Evolutionary conservation across 441 rosid species (phyloP).

Genomic region (Rhodomyrtus psidioides): DNA sequence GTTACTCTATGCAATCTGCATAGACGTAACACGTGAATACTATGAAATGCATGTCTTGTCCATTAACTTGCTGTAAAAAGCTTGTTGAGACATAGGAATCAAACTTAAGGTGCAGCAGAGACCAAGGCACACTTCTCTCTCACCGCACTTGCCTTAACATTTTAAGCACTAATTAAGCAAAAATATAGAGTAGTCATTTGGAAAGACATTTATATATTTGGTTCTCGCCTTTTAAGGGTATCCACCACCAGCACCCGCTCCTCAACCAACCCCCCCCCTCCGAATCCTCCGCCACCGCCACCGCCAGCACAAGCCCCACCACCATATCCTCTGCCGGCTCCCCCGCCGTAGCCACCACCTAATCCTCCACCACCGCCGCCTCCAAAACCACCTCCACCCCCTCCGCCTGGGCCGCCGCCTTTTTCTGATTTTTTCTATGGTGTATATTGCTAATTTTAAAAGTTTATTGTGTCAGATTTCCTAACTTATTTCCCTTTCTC

Average conservation of each 20-base stretch:
- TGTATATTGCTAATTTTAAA: background rate
- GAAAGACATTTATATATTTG: background rate
- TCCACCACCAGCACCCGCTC: slow-evolving; percentile 18
- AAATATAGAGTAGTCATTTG: background rate
- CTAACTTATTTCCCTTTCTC: background rate
- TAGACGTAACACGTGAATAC: too few species aligned
- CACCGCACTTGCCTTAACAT: background rate
- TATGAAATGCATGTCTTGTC: background rate
- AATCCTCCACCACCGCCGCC: background rate
- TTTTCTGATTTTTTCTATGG: background rate
- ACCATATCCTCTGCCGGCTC: slow-evolving; percentile 1
- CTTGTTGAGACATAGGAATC: background rate
- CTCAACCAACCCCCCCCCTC: background rate
- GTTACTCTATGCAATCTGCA: too few species aligned
- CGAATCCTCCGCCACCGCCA: slow-evolving; percentile 6
- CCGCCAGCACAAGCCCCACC: background rate
- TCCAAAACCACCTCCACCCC: background rate
- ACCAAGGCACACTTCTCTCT: background rate
- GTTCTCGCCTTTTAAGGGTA: slow-evolving; percentile 12
- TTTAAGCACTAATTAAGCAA: background rate
- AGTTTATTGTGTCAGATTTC: background rate
- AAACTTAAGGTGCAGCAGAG: background rate
- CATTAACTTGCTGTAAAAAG: background rate
- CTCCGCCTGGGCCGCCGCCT: slow-evolving; percentile 12
- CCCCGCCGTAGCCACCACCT: background rate